A percentile compares a stretch with the other conserved stretches of the same genome.
These are phyloP conservation scores for Candida tunisiensis DNA, from an alignment of 1,139 yeast genomes.

Conservation along the genomic window DNA sequence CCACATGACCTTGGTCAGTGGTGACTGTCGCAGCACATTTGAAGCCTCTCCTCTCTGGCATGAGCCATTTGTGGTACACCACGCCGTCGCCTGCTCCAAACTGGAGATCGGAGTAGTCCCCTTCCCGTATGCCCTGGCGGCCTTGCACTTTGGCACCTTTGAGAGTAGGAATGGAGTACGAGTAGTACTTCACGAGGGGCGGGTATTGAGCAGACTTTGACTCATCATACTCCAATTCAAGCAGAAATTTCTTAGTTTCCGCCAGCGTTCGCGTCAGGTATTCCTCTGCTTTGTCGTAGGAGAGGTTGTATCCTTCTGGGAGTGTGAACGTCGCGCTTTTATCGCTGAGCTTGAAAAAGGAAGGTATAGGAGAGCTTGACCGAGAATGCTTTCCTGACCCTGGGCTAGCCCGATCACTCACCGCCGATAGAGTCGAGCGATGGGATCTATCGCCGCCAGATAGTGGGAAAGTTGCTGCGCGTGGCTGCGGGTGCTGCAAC, in stretches of 20 bases:
- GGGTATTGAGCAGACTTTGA: conserved; percentile 49
- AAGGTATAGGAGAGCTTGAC: too few relatives aligned
- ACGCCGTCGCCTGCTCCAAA: conserved; percentile 95
- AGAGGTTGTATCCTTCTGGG: too few relatives aligned
- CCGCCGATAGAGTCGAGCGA: too few relatives aligned
- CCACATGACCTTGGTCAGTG: conserved; percentile 61
- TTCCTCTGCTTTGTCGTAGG: conserved; percentile 45
- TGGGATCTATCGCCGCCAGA: too few relatives aligned
- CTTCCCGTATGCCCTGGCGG: conserved; percentile 45
- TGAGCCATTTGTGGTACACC: conserved; percentile 62
- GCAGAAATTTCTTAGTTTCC: conserved; percentile 40
- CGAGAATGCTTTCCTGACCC: too few relatives aligned
- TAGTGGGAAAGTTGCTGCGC: too few relatives aligned
- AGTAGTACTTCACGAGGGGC: conserved; percentile 68
- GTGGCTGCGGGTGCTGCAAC: too few relatives aligned
- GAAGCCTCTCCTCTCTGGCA: conserved; percentile 65
- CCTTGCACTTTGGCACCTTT: conserved; percentile 56
- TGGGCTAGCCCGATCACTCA: too few relatives aligned
- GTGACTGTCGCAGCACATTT: conserved; percentile 34
- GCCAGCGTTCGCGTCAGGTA: conserved; percentile 47
- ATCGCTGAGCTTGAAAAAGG: too few relatives aligned
- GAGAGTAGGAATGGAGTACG: conserved; percentile 70
- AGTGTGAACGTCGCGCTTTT: too few relatives aligned
- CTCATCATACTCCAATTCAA: conserved; percentile 38
- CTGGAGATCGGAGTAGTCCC: conserved; percentile 57